These are phyloP conservation scores for Termitomyces sp. DNA, from an alignment of 1,284 basidiomycete species.

Conservation along the genomic window DNA sequence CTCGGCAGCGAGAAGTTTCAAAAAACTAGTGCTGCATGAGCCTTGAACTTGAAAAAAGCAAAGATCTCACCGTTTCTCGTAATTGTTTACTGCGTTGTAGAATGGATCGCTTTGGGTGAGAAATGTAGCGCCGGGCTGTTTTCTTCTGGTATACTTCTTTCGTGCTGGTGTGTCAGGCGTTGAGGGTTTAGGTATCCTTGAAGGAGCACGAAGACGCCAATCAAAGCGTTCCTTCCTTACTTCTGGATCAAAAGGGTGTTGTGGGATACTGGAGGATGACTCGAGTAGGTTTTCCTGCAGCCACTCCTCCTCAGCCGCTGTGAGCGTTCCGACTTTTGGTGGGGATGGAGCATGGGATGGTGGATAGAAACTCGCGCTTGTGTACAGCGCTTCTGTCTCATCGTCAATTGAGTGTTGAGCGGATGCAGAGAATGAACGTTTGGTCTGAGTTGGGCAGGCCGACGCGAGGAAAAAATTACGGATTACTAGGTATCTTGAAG, in stretches of 20 bases:
- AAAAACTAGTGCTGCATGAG: slow-evolving; percentile 43
- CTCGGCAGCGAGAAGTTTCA: slow-evolving; percentile 58
- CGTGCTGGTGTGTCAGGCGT: neutral
- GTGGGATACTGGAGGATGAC: neutral
- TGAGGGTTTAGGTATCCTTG: slow-evolving; percentile 12
- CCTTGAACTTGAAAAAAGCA: neutral
- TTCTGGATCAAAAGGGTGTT: neutral
- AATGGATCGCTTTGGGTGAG: slow-evolving; percentile 32
- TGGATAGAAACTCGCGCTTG: slow-evolving; percentile 7
- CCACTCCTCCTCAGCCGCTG: slow-evolving; percentile 24
- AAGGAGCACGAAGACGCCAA: slow-evolving; percentile 22
- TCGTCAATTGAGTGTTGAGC: slow-evolving; percentile 5
- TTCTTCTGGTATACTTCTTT: slow-evolving; percentile 26
- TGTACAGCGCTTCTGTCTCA: slow-evolving; percentile 13
- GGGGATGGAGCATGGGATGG: neutral
- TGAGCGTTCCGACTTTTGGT: slow-evolving; percentile 2
- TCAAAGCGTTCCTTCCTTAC: slow-evolving; percentile 19
- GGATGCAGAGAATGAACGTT: slow-evolving; percentile 6
- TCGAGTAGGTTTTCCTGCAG: slow-evolving; percentile 20
- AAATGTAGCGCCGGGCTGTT: slow-evolving; percentile 28
- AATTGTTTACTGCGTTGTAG: slow-evolving; percentile 40
- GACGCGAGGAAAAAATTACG: slow-evolving; percentile 17
- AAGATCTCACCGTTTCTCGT: slow-evolving; percentile 37
- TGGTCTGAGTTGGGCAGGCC: slow-evolving; percentile 12
- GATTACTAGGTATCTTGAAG: slow-evolving; percentile 12